Conservation (phyloP, 768 basidiomycete species). For the Asterophora parasitica region DNA sequence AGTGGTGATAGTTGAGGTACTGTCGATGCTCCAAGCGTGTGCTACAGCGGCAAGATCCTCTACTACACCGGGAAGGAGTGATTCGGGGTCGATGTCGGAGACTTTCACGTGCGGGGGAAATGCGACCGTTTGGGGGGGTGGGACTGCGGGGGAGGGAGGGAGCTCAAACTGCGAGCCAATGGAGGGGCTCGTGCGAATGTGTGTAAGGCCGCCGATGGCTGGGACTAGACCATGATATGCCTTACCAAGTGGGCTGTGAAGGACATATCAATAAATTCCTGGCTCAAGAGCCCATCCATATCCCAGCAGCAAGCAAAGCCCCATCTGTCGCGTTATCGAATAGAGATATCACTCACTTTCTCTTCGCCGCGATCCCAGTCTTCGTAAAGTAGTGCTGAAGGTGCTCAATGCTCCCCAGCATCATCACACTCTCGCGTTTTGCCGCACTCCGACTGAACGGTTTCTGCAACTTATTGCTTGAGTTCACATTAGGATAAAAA, state of each 20-base stretch:
- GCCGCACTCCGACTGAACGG: conserved; percentile 89
- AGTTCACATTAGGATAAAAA: conserved; percentile 72
- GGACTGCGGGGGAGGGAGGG: conserved; percentile 64
- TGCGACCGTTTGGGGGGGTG: conserved; percentile 37
- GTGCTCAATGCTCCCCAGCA: conserved; percentile 93
- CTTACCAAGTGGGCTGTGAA: conserved; percentile 39
- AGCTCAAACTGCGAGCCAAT: conserved; percentile 51
- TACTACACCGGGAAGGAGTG: conserved; percentile 70
- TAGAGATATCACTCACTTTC: conserved; percentile 48
- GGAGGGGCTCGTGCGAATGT: conserved; percentile 38
- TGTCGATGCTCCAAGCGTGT: conserved; percentile 54
- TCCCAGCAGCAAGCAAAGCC: background rate
- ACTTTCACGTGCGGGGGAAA: conserved; percentile 57
- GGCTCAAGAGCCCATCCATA: background rate
- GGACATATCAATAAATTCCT: background rate
- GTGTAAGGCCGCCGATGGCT: conserved; percentile 61
- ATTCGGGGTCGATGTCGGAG: conserved; percentile 71
- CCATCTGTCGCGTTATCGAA: conserved; percentile 10
- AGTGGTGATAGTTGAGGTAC: conserved; percentile 2
- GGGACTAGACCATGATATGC: conserved; percentile 63
- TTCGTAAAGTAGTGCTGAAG: conserved; percentile 94
- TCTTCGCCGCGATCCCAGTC: conserved; percentile 70
- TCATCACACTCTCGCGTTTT: conserved; percentile 91
- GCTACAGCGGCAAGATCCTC: conserved; percentile 66
- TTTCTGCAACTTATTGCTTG: conserved; percentile 68